phyloP scores from a whole-genome alignment of 345 rosid genomes.

The Ceriops tagal region DNA sequence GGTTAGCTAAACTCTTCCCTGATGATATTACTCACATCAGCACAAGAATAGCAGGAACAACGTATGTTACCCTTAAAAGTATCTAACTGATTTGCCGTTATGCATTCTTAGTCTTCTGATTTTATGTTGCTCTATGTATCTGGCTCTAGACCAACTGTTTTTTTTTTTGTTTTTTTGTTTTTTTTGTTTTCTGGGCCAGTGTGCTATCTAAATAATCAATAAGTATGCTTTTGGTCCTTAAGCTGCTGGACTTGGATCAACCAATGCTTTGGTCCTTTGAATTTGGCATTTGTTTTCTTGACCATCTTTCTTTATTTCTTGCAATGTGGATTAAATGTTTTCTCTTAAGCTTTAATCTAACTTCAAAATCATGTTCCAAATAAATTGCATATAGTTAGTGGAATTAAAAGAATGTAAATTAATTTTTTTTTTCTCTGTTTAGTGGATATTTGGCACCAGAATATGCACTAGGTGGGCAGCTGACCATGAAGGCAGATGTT shows the following conservation, averaged over 20 bases:
- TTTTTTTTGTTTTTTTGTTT: no score
- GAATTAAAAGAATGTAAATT: neutral
- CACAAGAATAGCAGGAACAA: constrained; percentile 93
- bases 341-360: neutral
- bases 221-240: neutral
- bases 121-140: neutral
- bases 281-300: no score
- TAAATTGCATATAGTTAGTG: neutral
- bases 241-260: neutral
- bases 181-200: no score
- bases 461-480: constrained; percentile 65
- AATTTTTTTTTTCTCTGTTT: constrained; percentile 20
- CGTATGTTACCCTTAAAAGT: constrained; percentile 42
- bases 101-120: neutral
- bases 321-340: neutral
- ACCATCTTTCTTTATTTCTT: neutral
- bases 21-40: constrained; percentile 90
- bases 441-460: constrained; percentile 85
- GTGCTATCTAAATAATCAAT: neutral
- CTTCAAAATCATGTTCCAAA: neutral
- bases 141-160: neutral
- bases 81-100: constrained; percentile 6
- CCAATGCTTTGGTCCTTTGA: no score
- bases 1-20: constrained; percentile 95
- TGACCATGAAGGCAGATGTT: constrained; percentile 70